These are phyloP conservation scores for Starmerella bombicola DNA, from an alignment of 805 yeast species.

Conservation along the genomic window DNA sequence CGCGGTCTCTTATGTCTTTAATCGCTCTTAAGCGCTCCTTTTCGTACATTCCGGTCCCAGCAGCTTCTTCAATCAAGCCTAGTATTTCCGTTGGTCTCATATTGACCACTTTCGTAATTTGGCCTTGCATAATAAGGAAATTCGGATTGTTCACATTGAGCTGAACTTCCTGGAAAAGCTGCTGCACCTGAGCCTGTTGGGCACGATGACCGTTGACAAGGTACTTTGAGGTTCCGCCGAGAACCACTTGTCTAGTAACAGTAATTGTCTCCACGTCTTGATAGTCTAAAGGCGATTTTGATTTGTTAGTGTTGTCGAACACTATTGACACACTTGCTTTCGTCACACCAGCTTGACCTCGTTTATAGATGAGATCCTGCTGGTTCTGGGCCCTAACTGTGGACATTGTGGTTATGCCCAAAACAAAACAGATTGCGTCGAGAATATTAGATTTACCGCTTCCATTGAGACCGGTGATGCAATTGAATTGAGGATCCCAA, in stretches of 20 bases:
- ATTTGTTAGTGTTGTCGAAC: conserved; percentile 70
- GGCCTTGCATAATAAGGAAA: conserved; percentile 96
- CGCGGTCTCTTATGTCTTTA: conserved; percentile 83
- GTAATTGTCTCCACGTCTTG: conserved; percentile 56
- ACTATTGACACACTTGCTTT: conserved; percentile 94
- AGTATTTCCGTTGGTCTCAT: conserved; percentile 89
- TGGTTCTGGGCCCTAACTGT: conserved; percentile 87
- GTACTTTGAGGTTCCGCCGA: conserved; percentile 88
- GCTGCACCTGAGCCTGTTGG: conserved; percentile 83
- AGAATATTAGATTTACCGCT: conserved; percentile 93
- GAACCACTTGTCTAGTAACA: conserved; percentile 78
- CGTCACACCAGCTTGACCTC: conserved; percentile 97
- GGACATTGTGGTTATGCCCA: conserved; percentile 90
- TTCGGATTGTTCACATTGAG: conserved; percentile 93
- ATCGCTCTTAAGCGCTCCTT: conserved; percentile 86
- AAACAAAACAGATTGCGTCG: conserved; percentile 96
- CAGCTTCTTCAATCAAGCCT: conserved; percentile 91
- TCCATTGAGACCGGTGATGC: conserved; percentile 95
- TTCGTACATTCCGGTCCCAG: conserved; percentile 93
- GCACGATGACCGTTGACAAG: conserved; percentile 93
- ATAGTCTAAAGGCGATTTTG: conserved; percentile 77
- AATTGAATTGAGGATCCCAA: conserved; percentile 96
- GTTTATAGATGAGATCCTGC: conserved; percentile 87
- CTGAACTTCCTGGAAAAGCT: conserved; percentile 86
- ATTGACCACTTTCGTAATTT: conserved; percentile 89